Evolutionary conservation across 768 basidiomycete species (phyloP), one percentile per base, ranked within the genome.

Genomic region (Suillus tomentosus): DNA sequence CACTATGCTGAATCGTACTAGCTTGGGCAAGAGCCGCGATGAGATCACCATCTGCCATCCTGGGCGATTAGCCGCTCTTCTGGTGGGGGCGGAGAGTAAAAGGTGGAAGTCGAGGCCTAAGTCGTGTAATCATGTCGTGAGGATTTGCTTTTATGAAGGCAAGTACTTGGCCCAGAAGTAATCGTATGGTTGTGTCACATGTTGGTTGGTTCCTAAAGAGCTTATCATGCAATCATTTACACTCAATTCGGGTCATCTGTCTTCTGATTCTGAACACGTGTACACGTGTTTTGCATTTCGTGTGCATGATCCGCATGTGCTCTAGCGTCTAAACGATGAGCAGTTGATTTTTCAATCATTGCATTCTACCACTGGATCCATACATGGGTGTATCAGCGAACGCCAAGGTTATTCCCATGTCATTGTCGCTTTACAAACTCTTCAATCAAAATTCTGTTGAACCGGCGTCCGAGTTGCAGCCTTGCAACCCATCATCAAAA

Each of bases 1-100:
- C 42, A 6, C 13, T 51, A 37, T 57, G 62, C 19, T 61, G 63
- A 50, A 3, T 17, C 13, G 66, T 65, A 31, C 31, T 31, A 47
- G 67, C 62, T 58, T 70, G 69, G 8, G 60, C 64, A 48, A 42
- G 43, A 39, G 58, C 67, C 31, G 65, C 66, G 37, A 68, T 22
- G 22, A 68, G 55, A 14, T 39, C 57, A 40, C 34, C 61, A 60
- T 69, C 65, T 58, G 57, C 57, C 57, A 58, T 58, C 5, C 24
- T 27, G 57, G 17, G 40, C 13, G 24, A 53, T 34, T 17, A 51
- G 27, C 15, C 17, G 27, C 9, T 24, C 37, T 40, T 15, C 37
- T 39, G 15, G 56, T 17, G 37, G 14, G 42, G 15, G 24, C 39
- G 22, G 57, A 40, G 10, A 40, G 15, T 24, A 24, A 57, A 40